Evolutionary conservation across 2,329 filamentous ascomycete species (phyloP).

Genomic region (Penicillium sp.): DNA sequence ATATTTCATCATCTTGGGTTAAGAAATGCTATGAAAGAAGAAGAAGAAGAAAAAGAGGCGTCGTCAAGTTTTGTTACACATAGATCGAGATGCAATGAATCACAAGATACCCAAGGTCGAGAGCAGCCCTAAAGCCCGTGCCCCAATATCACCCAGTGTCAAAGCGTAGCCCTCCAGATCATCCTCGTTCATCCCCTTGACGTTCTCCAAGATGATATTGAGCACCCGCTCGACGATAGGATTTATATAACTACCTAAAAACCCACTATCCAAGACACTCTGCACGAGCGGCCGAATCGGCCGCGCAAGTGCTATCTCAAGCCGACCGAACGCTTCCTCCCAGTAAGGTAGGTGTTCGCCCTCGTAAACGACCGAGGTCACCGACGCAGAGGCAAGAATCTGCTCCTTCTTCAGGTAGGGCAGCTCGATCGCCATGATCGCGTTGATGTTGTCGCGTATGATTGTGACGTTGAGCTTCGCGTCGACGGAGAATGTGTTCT

Average conservation of each 20-base stretch:
- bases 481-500: conserved; percentile 6
- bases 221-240: not conserved
- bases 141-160: not conserved
- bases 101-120: not conserved
- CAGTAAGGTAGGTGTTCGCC: conserved; percentile 5
- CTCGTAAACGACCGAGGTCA: conserved; percentile 3
- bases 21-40: not conserved
- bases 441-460: not conserved
- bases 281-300: not conserved
- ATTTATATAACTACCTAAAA: not conserved
- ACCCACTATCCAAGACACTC: not conserved
- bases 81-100: not conserved
- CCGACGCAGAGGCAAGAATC: not conserved
- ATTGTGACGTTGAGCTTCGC: not conserved
- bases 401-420: conserved; percentile 2
- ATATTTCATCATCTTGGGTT: not conserved
- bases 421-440: not conserved
- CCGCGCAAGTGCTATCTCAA: not conserved
- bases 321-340: conserved; percentile 5
- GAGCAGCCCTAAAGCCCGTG: not conserved
- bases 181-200: not conserved
- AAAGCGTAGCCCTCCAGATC: not conserved
- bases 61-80: not conserved
- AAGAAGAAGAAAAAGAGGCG: not conserved
- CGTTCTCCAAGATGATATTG: not conserved